A percentile compares a stretch with the other conserved stretches of the same genome.
phyloP scores from a whole-genome alignment of 768 basidiomycete species.

The Kwoniella europaea region DNA sequence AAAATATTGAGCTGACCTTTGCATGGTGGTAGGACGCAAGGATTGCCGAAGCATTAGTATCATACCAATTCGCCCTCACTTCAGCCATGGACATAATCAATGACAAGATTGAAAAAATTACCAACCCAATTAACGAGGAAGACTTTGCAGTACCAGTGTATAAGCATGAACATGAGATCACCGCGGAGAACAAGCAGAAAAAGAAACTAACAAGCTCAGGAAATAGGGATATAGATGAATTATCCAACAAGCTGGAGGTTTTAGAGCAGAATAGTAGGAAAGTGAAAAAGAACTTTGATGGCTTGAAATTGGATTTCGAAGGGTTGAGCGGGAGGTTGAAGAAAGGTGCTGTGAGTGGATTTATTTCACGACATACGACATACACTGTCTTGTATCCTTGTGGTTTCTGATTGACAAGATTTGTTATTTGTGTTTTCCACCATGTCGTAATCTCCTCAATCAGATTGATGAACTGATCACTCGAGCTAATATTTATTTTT shows the following conservation, averaged over 20 bases:
- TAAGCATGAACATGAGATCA: constrained; percentile 16
- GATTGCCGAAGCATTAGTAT: constrained; percentile 54
- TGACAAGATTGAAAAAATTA: constrained; percentile 39
- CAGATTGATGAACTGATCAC: no score
- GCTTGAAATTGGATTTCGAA: constrained; percentile 30
- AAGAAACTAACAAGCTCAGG: constrained; percentile 27
- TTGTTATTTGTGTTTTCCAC: no score
- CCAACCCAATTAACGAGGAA: constrained; percentile 16
- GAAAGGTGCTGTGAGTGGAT: constrained; percentile 31
- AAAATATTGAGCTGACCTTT: background rate
- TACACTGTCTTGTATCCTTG: no score
- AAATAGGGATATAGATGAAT: constrained; percentile 33
- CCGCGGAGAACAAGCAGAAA: constrained; percentile 9
- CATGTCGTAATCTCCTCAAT: no score
- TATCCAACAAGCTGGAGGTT: constrained; percentile 30
- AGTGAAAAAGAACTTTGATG: constrained; percentile 35
- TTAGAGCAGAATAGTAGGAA: constrained; percentile 25
- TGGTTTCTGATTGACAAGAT: no score
- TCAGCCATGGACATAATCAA: constrained; percentile 45
- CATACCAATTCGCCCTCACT: constrained; percentile 55
- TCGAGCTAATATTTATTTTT: no score
- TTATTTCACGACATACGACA: background rate
- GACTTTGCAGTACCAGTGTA: constrained; percentile 16
- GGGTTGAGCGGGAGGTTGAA: constrained; percentile 20
- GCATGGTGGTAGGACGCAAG: constrained; percentile 39